Conservation (phyloP, 192 early-diverging fungal species). For the Coemansia sp. region DNA sequence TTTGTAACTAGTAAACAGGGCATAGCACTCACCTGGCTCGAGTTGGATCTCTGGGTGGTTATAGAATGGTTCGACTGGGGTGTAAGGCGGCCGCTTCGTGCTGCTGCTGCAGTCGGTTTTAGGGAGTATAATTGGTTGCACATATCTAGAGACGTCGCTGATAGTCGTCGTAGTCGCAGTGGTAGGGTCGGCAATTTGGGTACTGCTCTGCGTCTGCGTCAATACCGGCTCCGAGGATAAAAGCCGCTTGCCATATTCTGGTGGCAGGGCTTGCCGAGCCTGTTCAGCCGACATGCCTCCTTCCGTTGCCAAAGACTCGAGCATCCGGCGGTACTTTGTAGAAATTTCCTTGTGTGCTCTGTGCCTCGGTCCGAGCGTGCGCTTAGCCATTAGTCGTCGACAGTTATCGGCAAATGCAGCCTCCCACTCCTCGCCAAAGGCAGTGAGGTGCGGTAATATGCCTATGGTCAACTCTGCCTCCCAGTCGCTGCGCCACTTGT, state of each 20-base stretch:
- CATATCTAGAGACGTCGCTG: background rate
- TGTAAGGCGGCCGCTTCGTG: conserved; percentile 1
- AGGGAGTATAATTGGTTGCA: background rate
- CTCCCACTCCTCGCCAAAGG: conserved; percentile 23
- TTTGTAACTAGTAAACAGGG: background rate
- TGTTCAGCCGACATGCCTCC: background rate
- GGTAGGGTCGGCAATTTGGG: background rate
- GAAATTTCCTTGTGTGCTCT: conserved; percentile 15
- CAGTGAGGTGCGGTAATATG: conserved; percentile 20
- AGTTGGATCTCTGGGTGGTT: conserved; percentile 25
- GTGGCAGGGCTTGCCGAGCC: conserved; percentile 12
- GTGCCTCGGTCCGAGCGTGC: background rate
- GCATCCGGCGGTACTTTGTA: conserved; percentile 13
- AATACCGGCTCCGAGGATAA: background rate
- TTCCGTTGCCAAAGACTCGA: conserved; percentile 9
- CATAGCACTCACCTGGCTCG: conserved; percentile 24
- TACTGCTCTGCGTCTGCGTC: background rate
- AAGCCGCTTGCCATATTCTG: conserved; percentile 11
- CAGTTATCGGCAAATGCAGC: conserved; percentile 25
- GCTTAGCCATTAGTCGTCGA: conserved; percentile 11
- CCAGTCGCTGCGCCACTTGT: conserved; percentile 35
- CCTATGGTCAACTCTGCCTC: conserved; percentile 29
- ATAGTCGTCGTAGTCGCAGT: background rate
- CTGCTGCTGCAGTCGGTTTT: background rate
- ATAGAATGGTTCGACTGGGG: conserved; percentile 23